Evolutionary conservation across 2,329 filamentous ascomycete genomes (phyloP), one percentile per base, ranked within the genome.

Genomic region (Claviceps paspali): DNA sequence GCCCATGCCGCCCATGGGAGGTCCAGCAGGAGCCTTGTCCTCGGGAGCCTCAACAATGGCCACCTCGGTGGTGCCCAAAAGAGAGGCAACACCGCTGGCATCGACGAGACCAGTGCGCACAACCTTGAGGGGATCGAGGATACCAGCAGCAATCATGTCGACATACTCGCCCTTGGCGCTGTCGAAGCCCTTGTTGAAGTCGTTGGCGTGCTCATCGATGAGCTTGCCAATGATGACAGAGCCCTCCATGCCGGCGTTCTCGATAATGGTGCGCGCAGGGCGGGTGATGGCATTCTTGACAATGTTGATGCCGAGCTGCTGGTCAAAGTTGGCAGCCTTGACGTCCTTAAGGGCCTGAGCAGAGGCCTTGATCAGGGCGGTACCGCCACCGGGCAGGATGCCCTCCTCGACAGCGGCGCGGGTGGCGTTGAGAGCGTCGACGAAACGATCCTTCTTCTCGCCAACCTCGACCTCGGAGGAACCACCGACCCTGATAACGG

Each of bases 361-460:
- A 44, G 91, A 81, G 53, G 91, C 91, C 79, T 98, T 98, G 65
- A 98, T 81, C 36, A 98, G 79, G 54, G 87, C 91, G 56, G 91
- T 98, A 61, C 91, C 91, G 76, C 91, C 91, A 70, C 91, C 91
- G 50, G 91, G 91, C 48, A 98, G 81, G 63, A 98, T 98, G 65
- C 91, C 91, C 68, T 96, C 87, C 76, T 98, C 91, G 48, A 98
- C 91, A 54, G 91, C 91, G 51, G 91, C 91, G 53, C 91, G 88
- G 48, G 91, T 98, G 50, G 91, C 91, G 65, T 98, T 98, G 44
- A 98, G 72, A 42, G 91, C 91, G 65, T 98, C 91, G 45, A 98
- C 91, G 53, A 96, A 94, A 60, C 91, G 85, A 64, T 98, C 91
- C 79, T 98, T 98, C 85, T 98, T 98, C 78, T 98, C 91, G 50